phyloP scores from a whole-genome alignment of 441 rosid species.

The Sinapis alba region DNA sequence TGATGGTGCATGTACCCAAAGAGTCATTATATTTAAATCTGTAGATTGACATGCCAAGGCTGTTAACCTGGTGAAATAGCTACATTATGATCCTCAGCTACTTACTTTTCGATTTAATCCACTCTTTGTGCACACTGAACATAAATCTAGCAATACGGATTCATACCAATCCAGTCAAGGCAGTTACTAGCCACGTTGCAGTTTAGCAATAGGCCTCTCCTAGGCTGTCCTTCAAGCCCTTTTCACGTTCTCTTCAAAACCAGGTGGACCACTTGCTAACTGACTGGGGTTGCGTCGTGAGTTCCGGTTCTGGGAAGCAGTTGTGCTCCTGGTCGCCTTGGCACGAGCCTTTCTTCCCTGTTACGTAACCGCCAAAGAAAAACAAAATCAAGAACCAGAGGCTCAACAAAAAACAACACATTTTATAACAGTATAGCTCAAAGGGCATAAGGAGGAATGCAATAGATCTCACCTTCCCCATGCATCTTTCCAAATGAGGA shows the following conservation, averaged over 20 bases:
- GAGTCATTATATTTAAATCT: constrained; percentile 20
- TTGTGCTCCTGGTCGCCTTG: constrained; percentile 78
- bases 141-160: constrained; percentile 11
- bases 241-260: constrained; percentile 55
- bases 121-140: constrained; percentile 12
- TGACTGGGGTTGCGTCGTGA: constrained; percentile 69
- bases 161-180: constrained; percentile 22
- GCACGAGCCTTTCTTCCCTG: constrained; percentile 94
- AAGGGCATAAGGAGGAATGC: not conserved
- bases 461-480: constrained; percentile 80
- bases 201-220: constrained; percentile 20
- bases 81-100: constrained; percentile 11
- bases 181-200: constrained; percentile 6
- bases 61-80: constrained; percentile 2
- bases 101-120: constrained; percentile 6
- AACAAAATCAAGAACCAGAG: constrained; percentile 3
- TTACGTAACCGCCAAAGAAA: constrained; percentile 15
- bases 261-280: constrained; percentile 61
- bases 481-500: constrained; percentile 96
- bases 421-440: not conserved
- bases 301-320: constrained; percentile 76
- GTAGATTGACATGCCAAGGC: constrained; percentile 17
- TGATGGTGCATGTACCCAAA: constrained; percentile 3
- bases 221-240: constrained; percentile 20
- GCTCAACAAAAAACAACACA: not conserved